These are phyloP conservation scores for Xylaria bambusicola DNA, from an alignment of 495 filamentous ascomycete species.

Conservation along the genomic window DNA sequence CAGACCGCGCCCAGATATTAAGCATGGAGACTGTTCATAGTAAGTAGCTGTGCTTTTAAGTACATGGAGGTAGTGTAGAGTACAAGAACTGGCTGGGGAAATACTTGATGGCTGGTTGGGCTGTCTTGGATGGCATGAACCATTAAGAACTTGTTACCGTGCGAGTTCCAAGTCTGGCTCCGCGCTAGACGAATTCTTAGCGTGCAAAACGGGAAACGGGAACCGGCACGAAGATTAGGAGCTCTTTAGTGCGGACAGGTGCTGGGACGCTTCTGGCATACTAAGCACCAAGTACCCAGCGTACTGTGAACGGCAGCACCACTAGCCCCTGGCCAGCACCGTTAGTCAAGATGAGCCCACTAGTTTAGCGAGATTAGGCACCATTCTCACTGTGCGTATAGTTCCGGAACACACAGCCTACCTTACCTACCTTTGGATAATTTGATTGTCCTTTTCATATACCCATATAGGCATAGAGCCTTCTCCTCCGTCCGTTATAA, in stretches of 20 bases:
- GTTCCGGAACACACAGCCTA: not conserved
- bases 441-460: constrained; percentile 4
- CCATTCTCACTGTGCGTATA: not conserved
- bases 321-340: constrained; percentile 2
- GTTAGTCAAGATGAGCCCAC: not conserved
- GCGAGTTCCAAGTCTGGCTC: not conserved
- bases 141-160: not conserved
- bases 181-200: not conserved
- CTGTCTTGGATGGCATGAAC: not conserved
- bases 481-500: constrained; percentile 8
- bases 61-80: no score
- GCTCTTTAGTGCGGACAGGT: not conserved
- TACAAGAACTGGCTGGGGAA: not conserved
- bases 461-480: constrained; percentile 1
- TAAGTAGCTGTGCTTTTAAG: no score
- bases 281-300: no score
- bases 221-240: not conserved
- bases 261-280: not conserved
- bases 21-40: no score
- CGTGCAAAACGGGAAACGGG: no score
- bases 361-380: not conserved
- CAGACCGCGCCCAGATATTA: no score
- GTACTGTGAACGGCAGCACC: not conserved
- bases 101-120: constrained; percentile 1
- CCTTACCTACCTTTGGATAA: not conserved